These are phyloP conservation scores for Luffa acutangula DNA, from an alignment of 306 rosid genomes.

Conservation along the genomic window DNA sequence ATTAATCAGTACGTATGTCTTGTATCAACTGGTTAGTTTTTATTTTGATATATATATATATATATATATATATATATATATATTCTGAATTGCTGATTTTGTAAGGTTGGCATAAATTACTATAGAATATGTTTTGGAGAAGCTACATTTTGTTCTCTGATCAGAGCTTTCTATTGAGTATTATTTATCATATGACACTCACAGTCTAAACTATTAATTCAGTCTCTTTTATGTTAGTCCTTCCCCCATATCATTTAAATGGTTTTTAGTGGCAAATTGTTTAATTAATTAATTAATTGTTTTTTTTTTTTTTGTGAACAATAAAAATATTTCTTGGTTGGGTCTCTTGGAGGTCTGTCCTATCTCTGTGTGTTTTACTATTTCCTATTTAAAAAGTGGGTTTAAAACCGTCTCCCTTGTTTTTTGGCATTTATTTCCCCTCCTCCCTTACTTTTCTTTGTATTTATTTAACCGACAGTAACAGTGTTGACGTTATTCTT, in stretches of 20 bases:
- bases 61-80: neutral
- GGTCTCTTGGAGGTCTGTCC: neutral
- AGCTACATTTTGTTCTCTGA: neutral
- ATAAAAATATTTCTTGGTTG: neutral
- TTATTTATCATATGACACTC: neutral
- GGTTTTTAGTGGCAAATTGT: neutral
- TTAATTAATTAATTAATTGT: neutral
- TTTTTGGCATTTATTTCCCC: neutral
- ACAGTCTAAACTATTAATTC: neutral
- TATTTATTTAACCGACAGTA: neutral
- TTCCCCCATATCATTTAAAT: neutral
- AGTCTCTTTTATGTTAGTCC: neutral
- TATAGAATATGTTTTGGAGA: neutral
- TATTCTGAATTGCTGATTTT: neutral
- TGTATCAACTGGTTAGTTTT: neutral
- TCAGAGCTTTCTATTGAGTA: neutral
- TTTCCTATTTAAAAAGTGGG: neutral
- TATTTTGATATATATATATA: neutral
- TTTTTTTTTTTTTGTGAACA: neutral
- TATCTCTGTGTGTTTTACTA: neutral
- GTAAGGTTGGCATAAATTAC: neutral
- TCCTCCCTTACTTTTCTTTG: constrained; percentile 7
- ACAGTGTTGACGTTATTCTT: constrained; percentile 9
- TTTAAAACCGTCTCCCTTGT: neutral
- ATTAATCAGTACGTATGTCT: neutral